These are phyloP conservation scores for Haberlea rhodopensis DNA, from an alignment of 257 asterid species.

Conservation along the genomic window DNA sequence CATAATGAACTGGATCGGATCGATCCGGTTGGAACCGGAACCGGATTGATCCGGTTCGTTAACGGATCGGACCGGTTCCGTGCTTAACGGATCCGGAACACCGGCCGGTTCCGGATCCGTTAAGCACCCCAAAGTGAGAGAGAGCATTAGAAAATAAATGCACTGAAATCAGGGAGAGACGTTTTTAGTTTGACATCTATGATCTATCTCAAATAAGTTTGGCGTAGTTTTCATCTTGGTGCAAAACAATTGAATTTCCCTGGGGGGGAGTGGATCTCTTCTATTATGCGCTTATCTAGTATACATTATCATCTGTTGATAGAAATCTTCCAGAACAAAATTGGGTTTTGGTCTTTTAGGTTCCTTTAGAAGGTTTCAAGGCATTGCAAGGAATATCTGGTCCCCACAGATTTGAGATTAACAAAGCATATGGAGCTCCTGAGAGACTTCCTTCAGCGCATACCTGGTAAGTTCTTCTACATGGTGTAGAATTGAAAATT, in stretches of 20 bases:
- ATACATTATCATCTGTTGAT: conserved; percentile 4
- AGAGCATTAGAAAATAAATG: not conserved
- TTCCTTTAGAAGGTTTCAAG: conserved; percentile 94
- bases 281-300: conserved; percentile 5
- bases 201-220: not conserved
- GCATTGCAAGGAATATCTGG: conserved; percentile 98
- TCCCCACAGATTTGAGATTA: conserved; percentile 93
- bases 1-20: too few relatives aligned
- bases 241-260: not conserved
- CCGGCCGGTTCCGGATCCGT: too few relatives aligned
- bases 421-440: conserved; percentile 95
- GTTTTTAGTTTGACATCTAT: not conserved
- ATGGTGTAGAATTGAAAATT: not conserved
- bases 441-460: conserved; percentile 96
- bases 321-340: conserved; percentile 21
- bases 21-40: too few relatives aligned
- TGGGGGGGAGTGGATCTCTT: conserved; percentile 1
- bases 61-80: too few relatives aligned
- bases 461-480: conserved; percentile 56
- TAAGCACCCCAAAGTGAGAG: too few relatives aligned
- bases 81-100: too few relatives aligned
- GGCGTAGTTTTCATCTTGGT: not conserved
- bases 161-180: not conserved
- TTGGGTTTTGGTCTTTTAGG: conserved; percentile 41
- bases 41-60: too few relatives aligned